Percentiles rank a stretch among this genome's conserved stretches.
Conservation (phyloP, 352 stramenopile species). For the Pythium vanterpoolii region DNA sequence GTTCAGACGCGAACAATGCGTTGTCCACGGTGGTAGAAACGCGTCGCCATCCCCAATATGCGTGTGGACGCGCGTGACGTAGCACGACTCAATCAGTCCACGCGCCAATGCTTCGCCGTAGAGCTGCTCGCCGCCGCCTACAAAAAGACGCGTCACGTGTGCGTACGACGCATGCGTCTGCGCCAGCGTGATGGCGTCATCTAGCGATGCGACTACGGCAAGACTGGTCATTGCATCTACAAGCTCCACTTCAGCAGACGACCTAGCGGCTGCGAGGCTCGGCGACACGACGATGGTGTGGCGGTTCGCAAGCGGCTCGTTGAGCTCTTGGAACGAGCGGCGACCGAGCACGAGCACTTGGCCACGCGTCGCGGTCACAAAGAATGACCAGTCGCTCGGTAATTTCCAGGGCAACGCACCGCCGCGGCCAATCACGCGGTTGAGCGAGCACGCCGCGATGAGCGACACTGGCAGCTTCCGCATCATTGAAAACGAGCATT, state of each 20-base stretch:
- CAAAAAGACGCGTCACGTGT: conserved; percentile 43
- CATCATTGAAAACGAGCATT: background rate
- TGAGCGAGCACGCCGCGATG: conserved; percentile 66
- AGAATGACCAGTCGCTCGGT: conserved; percentile 70
- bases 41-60: conserved; percentile 42
- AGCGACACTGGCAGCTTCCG: conserved; percentile 37
- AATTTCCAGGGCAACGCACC: conserved; percentile 59
- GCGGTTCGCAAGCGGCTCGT: conserved; percentile 38
- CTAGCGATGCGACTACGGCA: conserved; percentile 33
- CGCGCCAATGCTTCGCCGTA: conserved; percentile 53
- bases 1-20: conserved; percentile 32
- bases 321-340: conserved; percentile 38
- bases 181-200: conserved; percentile 42
- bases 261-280: conserved; percentile 28
- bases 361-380: conserved; percentile 41
- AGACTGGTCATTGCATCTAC: conserved; percentile 17
- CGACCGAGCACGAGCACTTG: conserved; percentile 69
- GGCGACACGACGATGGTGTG: conserved; percentile 57
- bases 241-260: conserved; percentile 18
- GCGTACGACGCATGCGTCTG: conserved; percentile 31
- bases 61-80: conserved; percentile 57
- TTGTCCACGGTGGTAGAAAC: conserved; percentile 58
- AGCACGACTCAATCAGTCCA: conserved; percentile 47
- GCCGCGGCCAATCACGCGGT: conserved; percentile 56
- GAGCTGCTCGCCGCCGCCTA: conserved; percentile 56